Evolutionary conservation across 495 filamentous ascomycete species (phyloP).

Genomic region (Pyrenula massariospora): DNA sequence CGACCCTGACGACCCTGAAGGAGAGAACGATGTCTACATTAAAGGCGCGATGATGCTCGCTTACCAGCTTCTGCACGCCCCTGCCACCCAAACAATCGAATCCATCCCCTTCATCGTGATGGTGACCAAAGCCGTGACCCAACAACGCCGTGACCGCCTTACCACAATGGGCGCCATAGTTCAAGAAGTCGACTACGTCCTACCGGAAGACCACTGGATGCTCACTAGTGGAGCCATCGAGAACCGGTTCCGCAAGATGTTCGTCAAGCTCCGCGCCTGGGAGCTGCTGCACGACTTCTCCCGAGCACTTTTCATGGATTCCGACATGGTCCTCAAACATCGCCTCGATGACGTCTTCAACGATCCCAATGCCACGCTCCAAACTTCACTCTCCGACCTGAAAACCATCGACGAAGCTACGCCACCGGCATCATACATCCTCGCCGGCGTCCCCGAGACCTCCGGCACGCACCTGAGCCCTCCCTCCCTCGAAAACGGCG

Average conservation of each 20-base stretch:
- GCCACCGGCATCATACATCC: constrained; percentile 21
- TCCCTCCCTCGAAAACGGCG: constrained; percentile 10
- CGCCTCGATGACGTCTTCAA: constrained; percentile 27
- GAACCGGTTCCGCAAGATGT: constrained; percentile 16
- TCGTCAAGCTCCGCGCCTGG: constrained; percentile 29
- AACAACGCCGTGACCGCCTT: constrained; percentile 13
- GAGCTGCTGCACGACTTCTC: constrained; percentile 24
- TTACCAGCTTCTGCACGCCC: constrained; percentile 33
- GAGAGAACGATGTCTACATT: constrained; percentile 24
- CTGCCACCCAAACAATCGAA: constrained; percentile 14
- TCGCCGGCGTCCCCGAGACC: constrained; percentile 15
- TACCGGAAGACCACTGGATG: not conserved
- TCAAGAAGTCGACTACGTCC: constrained; percentile 16
- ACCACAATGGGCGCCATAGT: constrained; percentile 21
- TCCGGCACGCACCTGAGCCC: constrained; percentile 11
- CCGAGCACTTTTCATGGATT: constrained; percentile 31
- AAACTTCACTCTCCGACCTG: constrained; percentile 1
- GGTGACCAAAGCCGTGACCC: constrained; percentile 12
- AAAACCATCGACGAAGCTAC: constrained; percentile 14
- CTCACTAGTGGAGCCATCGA: constrained; percentile 10
- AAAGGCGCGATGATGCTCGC: constrained; percentile 24
- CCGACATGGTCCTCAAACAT: constrained; percentile 22
- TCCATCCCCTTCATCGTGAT: constrained; percentile 22
- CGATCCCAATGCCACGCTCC: constrained; percentile 10
- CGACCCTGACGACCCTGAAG: not conserved